phyloP scores from a whole-genome alignment of 1,284 basidiomycete genomes.

The Vanrija sp. region DNA sequence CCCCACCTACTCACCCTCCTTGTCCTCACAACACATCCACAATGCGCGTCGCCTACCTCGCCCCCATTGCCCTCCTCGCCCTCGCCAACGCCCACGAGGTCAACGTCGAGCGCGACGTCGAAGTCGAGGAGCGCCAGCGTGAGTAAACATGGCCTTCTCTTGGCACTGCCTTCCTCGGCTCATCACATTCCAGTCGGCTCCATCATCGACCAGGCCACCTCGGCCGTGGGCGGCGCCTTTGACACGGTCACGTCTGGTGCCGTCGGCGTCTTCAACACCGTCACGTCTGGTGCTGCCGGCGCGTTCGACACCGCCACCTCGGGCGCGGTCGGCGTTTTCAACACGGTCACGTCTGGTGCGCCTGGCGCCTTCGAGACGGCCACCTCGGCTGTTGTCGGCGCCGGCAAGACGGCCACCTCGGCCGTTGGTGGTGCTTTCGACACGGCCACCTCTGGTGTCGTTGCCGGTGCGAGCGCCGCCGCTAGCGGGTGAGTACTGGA shows the following conservation, averaged over 20 bases:
- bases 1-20: neutral
- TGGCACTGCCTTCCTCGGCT: neutral
- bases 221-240: constrained; percentile 5
- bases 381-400: neutral
- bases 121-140: constrained; percentile 14
- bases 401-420: constrained; percentile 4
- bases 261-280: constrained; percentile 8
- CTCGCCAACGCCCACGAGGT: constrained; percentile 11
- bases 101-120: constrained; percentile 6
- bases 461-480: neutral
- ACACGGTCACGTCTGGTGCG: neutral
- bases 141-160: neutral
- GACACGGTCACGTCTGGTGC: constrained; percentile 12
- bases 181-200: constrained; percentile 7
- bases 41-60: constrained; percentile 22
- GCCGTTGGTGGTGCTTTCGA: constrained; percentile 2
- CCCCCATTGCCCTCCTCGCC: constrained; percentile 16
- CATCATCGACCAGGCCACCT: constrained; percentile 6
- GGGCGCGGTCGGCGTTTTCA: constrained; percentile 1
- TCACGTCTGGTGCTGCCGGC: constrained; percentile 9
- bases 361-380: neutral
- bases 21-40: neutral
- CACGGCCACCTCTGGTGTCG: constrained; percentile 11
- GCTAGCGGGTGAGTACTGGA: constrained; percentile 7
- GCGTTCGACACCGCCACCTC: constrained; percentile 13